Conservation (phyloP, 768 basidiomycete species). For the Mycena albidolilacea region DNA sequence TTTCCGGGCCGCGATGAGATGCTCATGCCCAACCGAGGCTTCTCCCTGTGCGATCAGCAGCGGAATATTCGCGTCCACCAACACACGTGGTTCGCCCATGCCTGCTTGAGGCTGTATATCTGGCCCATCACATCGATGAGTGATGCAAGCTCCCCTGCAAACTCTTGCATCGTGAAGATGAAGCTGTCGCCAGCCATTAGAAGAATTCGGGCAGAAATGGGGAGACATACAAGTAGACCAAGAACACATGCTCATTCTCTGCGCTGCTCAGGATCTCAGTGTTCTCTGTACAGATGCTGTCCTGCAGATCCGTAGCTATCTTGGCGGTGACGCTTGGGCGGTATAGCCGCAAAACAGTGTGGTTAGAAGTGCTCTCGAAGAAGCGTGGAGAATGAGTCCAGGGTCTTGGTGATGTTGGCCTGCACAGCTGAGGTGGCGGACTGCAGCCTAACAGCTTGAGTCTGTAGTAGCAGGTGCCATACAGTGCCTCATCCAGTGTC, state of each 20-base stretch:
- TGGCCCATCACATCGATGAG: slow-evolving; percentile 89
- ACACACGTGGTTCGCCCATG: slow-evolving; percentile 50
- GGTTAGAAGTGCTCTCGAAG: slow-evolving; percentile 90
- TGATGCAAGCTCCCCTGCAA: slow-evolving; percentile 84
- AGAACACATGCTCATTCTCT: slow-evolving; percentile 88
- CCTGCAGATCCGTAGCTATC: slow-evolving; percentile 27
- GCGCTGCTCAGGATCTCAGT: slow-evolving; percentile 58
- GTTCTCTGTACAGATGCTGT: slow-evolving; percentile 41
- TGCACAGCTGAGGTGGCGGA: slow-evolving; percentile 89
- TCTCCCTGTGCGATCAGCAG: slow-evolving; percentile 26
- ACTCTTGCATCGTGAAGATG: slow-evolving; percentile 97
- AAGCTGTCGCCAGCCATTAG: slow-evolving; percentile 67
- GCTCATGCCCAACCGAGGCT: slow-evolving; percentile 15
- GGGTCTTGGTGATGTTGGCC: slow-evolving; percentile 84
- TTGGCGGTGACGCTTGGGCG: slow-evolving; percentile 60
- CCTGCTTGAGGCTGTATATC: slow-evolving; percentile 79
- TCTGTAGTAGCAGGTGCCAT: too few relatives aligned
- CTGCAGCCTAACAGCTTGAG: too few relatives aligned
- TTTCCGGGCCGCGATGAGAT: slow-evolving; percentile 2
- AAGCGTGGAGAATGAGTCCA: slow-evolving; percentile 92
- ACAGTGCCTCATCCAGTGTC: too few relatives aligned
- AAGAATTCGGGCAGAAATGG: neutral
- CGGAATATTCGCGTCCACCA: slow-evolving; percentile 59
- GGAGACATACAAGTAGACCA: slow-evolving; percentile 88
- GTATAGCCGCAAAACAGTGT: slow-evolving; percentile 85